Conservation (phyloP, 2,329 filamentous ascomycete genomes). For the Apiospora kogelbergensis region DNA sequence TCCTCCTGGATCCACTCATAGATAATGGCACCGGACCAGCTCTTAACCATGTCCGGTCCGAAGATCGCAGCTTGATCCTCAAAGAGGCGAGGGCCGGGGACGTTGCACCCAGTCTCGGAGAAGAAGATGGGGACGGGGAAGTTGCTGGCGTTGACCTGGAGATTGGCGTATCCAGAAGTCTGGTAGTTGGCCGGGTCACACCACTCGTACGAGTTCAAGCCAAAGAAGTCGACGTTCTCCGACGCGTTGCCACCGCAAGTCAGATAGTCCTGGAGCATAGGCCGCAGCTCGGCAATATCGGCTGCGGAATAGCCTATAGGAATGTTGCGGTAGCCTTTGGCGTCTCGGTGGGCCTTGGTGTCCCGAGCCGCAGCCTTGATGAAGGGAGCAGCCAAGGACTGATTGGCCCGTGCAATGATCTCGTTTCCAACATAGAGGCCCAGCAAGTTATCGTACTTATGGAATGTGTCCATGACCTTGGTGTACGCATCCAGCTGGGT, state of each 20-base stretch:
- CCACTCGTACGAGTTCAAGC: conserved; percentile 73
- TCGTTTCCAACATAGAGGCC: conserved; percentile 76
- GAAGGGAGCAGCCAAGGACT: conserved; percentile 61
- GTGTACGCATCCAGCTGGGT: conserved; percentile 64
- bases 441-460: conserved; percentile 61
- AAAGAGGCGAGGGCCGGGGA: conserved; percentile 64
- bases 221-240: conserved; percentile 58
- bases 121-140: conserved; percentile 73
- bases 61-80: conserved; percentile 72
- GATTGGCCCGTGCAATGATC: conserved; percentile 65
- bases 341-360: conserved; percentile 75
- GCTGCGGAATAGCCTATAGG: conserved; percentile 77
- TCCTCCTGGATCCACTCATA: conserved; percentile 75
- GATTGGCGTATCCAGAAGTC: conserved; percentile 57
- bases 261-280: conserved; percentile 53
- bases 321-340: conserved; percentile 66
- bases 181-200: conserved; percentile 61
- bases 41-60: conserved; percentile 54
- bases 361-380: conserved; percentile 71
- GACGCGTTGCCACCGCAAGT: conserved; percentile 59
- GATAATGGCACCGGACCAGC: conserved; percentile 71
- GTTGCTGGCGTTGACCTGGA: conserved; percentile 62
- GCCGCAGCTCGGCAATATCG: conserved; percentile 69
- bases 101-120: conserved; percentile 76
- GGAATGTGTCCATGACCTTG: conserved; percentile 63